These are phyloP conservation scores for Ceriops decandra DNA, from an alignment of 345 rosid species.

Conservation along the genomic window DNA sequence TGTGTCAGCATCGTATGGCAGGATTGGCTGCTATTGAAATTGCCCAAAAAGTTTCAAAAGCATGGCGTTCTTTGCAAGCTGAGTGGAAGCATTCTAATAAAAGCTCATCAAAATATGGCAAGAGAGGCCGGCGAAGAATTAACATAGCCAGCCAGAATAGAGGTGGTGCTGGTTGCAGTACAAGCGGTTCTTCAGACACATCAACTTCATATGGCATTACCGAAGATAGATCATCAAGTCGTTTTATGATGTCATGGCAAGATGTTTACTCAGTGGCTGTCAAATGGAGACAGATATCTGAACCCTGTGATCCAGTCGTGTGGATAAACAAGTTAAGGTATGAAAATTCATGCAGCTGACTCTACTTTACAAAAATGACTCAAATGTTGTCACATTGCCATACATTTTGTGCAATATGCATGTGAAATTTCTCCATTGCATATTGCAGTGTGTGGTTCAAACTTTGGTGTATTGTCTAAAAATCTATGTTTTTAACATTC, in stretches of 20 bases:
- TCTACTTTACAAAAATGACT: constrained; percentile 3
- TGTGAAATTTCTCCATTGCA: not conserved
- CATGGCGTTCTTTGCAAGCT: constrained; percentile 75
- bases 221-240: constrained; percentile 66
- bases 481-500: not conserved
- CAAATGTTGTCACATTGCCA: constrained; percentile 5
- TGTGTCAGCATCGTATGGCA: constrained; percentile 92
- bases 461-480: not conserved
- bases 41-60: constrained; percentile 86
- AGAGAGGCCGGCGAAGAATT: constrained; percentile 61
- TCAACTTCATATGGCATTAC: constrained; percentile 52
- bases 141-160: constrained; percentile 79
- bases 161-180: constrained; percentile 95
- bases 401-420: not conserved
- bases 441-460: not conserved
- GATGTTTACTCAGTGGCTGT: constrained; percentile 81
- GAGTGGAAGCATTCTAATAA: constrained; percentile 71
- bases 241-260: constrained; percentile 68
- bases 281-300: constrained; percentile 98
- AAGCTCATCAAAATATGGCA: constrained; percentile 53
- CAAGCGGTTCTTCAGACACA: constrained; percentile 68
- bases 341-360: constrained; percentile 3
- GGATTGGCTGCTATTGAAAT: constrained; percentile 89
- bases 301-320: constrained; percentile 97
- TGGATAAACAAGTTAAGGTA: constrained; percentile 95